Percentiles rank a stretch among this genome's conserved stretches.
Evolutionary conservation across 495 filamentous ascomycete genomes (phyloP).

Genomic region (Penicillium cinerascens): DNA sequence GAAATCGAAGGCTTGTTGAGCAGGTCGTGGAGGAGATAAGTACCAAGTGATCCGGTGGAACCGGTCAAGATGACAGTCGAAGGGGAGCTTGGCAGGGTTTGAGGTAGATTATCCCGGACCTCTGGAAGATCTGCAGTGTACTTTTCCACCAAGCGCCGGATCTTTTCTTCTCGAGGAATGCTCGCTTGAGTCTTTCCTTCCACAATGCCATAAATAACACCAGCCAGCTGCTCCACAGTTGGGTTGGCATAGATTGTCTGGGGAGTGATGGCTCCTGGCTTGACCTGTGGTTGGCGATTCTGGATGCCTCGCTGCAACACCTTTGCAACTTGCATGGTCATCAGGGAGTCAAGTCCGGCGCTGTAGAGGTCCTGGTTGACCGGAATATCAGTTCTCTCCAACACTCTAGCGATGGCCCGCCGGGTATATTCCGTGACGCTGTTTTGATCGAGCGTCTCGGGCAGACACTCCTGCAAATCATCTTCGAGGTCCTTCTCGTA

Average conservation of each 20-base stretch:
- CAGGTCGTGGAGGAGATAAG: conserved; percentile 50
- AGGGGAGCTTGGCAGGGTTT: background rate
- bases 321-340: conserved; percentile 28
- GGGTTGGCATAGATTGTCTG: conserved; percentile 34
- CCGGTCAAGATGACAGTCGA: conserved; percentile 48
- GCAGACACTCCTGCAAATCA: conserved; percentile 8
- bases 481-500: conserved; percentile 19
- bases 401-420: conserved; percentile 6
- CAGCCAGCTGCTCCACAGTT: conserved; percentile 21
- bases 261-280: conserved; percentile 9
- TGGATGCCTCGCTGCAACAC: conserved; percentile 18
- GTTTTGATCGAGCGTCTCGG: conserved; percentile 7
- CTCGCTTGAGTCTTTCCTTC: conserved; percentile 11
- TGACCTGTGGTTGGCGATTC: background rate
- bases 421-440: conserved; percentile 6
- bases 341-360: conserved; percentile 32
- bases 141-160: conserved; percentile 18
- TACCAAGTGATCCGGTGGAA: conserved; percentile 56
- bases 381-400: conserved; percentile 12
- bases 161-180: conserved; percentile 16
- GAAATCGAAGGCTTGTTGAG: conserved; percentile 33
- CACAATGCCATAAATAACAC: conserved; percentile 14
- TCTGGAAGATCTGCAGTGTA: conserved; percentile 24
- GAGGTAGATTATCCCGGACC: background rate
- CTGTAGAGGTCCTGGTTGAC: conserved; percentile 22